Evolutionary conservation across 1,284 basidiomycete species (phyloP).

Genomic region (Schizophyllum amplum): DNA sequence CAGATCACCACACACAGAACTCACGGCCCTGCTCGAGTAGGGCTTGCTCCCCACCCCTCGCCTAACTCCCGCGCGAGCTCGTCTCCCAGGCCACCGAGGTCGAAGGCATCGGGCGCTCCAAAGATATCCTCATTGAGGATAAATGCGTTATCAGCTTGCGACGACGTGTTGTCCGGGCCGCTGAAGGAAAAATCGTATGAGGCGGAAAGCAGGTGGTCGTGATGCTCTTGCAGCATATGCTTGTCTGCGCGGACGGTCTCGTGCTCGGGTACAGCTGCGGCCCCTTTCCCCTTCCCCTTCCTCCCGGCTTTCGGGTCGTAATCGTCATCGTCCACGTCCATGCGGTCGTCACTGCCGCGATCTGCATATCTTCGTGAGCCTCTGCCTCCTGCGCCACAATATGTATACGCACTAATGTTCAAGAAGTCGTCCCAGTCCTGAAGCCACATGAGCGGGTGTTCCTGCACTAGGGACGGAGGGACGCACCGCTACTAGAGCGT

Average conservation of each 20-base stretch:
- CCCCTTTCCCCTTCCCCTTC: conserved; percentile 25
- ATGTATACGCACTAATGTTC: conserved; percentile 24
- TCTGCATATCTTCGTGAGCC: conserved; percentile 7
- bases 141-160: conserved; percentile 41
- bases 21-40: too few relatives aligned
- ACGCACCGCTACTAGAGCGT: conserved; percentile 57
- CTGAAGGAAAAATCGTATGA: conserved; percentile 58
- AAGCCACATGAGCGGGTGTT: neutral
- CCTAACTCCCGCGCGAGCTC: conserved; percentile 68
- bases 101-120: conserved; percentile 42
- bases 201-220: conserved; percentile 54
- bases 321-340: conserved; percentile 39
- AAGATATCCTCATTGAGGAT: conserved; percentile 47
- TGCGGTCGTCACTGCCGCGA: conserved; percentile 16
- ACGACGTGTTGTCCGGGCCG: conserved; percentile 42
- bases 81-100: conserved; percentile 52
- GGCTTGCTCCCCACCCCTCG: conserved; percentile 44
- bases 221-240: conserved; percentile 62
- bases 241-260: conserved; percentile 42
- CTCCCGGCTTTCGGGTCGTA: conserved; percentile 33
- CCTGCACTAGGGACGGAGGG: neutral
- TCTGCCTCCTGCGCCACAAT: neutral
- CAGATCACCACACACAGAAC: too few relatives aligned
- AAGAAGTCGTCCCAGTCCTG: conserved; percentile 63
- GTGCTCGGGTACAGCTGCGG: conserved; percentile 21